These are phyloP conservation scores for Pseudoneurospora amorphoporcata DNA, from an alignment of 495 filamentous ascomycete genomes.

Conservation along the genomic window DNA sequence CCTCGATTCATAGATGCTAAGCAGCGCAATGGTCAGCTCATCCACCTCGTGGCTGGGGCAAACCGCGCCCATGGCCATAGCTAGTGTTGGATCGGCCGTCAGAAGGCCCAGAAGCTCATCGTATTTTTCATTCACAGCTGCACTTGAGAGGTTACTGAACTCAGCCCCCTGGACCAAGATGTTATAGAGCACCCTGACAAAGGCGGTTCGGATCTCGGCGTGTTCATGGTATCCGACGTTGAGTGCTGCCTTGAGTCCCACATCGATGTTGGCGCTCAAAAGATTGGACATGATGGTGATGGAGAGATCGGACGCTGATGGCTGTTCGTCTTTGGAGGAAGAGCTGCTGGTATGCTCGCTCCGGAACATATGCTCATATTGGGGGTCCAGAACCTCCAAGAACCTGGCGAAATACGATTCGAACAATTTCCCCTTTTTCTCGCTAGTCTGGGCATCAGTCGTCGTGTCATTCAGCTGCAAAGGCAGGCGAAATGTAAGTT, in stretches of 20 bases:
- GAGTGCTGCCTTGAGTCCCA: conserved; percentile 54
- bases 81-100: conserved; percentile 46
- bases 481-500: conserved; percentile 52
- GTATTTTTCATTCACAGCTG: conserved; percentile 55
- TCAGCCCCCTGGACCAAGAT: conserved; percentile 58
- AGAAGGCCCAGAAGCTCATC: conserved; percentile 50
- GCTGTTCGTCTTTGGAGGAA: conserved; percentile 32
- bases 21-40: conserved; percentile 51
- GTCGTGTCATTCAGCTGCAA: conserved; percentile 53
- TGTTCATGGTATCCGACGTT: conserved; percentile 59
- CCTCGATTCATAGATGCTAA: conserved; percentile 57
- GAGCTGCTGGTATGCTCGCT: conserved; percentile 26
- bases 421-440: conserved; percentile 55
- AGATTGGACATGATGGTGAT: conserved; percentile 57
- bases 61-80: conserved; percentile 49
- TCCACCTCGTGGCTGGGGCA: conserved; percentile 57
- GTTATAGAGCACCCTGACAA: conserved; percentile 56
- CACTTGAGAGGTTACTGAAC: conserved; percentile 54
- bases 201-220: conserved; percentile 54
- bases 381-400: conserved; percentile 48
- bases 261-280: conserved; percentile 57
- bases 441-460: conserved; percentile 49
- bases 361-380: conserved; percentile 34
- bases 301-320: conserved; percentile 45
- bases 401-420: conserved; percentile 57